Percentiles rank a stretch among this genome's conserved stretches.
Evolutionary conservation across 2,329 filamentous ascomycete genomes (phyloP).

Genomic region (Xylogone sp.): DNA sequence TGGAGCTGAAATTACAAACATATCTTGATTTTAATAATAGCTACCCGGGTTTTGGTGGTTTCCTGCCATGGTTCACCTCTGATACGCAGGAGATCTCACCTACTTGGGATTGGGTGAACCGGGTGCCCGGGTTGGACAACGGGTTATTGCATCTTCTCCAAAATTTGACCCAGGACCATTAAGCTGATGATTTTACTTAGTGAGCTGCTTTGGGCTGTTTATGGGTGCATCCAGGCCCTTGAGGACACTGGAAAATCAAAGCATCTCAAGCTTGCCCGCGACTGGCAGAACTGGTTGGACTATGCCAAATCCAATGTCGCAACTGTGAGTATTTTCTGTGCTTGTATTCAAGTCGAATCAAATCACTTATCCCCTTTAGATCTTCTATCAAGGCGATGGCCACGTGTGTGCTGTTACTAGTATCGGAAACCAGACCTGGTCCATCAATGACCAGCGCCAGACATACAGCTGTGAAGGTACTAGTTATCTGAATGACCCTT

Average conservation of each 20-base stretch:
- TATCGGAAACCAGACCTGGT: slow-evolving; percentile 31
- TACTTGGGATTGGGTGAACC: slow-evolving; percentile 33
- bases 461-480: slow-evolving; percentile 33
- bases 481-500: slow-evolving; percentile 35
- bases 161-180: background rate
- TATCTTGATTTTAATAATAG: slow-evolving; percentile 37
- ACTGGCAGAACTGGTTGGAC: slow-evolving; percentile 37
- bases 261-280: slow-evolving; percentile 27
- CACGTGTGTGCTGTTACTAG: slow-evolving; percentile 36
- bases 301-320: slow-evolving; percentile 34
- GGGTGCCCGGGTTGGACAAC: slow-evolving; percentile 37
- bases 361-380: slow-evolving; percentile 9
- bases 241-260: slow-evolving; percentile 22
- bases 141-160: slow-evolving; percentile 24
- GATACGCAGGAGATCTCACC: slow-evolving; percentile 28
- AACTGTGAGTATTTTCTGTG: slow-evolving; percentile 15
- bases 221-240: slow-evolving; percentile 35
- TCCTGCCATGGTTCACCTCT: slow-evolving; percentile 35
- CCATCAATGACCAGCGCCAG: slow-evolving; percentile 24
- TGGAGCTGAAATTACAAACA: slow-evolving; percentile 34
- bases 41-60: slow-evolving; percentile 38
- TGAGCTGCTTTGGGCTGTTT: slow-evolving; percentile 39
- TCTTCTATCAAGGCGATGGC: slow-evolving; percentile 35
- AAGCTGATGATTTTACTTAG: slow-evolving; percentile 14
- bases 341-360: background rate